Evolutionary conservation across 2,329 filamentous ascomycete species (phyloP).

Genomic region (Gnomoniopsis sp.): DNA sequence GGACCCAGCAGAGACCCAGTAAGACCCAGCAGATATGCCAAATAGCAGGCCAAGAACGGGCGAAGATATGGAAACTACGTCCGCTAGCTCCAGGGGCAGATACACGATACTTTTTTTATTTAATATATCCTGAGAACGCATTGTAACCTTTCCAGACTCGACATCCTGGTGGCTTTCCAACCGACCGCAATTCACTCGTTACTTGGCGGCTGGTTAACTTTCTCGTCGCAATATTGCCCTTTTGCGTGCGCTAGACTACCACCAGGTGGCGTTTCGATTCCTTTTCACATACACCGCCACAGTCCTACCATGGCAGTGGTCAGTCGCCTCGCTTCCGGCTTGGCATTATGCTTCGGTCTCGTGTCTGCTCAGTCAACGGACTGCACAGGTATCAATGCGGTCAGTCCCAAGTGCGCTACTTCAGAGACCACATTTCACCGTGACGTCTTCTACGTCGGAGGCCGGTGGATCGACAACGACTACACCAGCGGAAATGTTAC

Average conservation of each 20-base stretch:
- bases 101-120: not conserved
- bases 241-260: not conserved
- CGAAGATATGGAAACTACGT: not conserved
- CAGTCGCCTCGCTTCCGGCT: constrained; percentile 6
- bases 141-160: not conserved
- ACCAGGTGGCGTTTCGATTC: not conserved
- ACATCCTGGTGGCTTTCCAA: not conserved
- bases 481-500: constrained; percentile 22
- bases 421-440: constrained; percentile 18
- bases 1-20: not conserved
- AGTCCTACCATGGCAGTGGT: not conserved
- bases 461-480: constrained; percentile 21
- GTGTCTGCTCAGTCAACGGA: constrained; percentile 2
- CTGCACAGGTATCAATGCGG: constrained; percentile 15
- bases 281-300: not conserved
- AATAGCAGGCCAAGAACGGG: not conserved
- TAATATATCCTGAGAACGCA: not conserved
- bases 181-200: not conserved
- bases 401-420: constrained; percentile 11
- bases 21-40: no score
- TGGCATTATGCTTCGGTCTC: not conserved
- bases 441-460: constrained; percentile 29
- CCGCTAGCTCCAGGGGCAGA: not conserved
- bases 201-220: not conserved
- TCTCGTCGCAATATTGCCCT: not conserved